Base-by-base conservation (phyloP, 2,329 filamentous ascomycete genomes). In the Alternaria conjuncta region DNA sequence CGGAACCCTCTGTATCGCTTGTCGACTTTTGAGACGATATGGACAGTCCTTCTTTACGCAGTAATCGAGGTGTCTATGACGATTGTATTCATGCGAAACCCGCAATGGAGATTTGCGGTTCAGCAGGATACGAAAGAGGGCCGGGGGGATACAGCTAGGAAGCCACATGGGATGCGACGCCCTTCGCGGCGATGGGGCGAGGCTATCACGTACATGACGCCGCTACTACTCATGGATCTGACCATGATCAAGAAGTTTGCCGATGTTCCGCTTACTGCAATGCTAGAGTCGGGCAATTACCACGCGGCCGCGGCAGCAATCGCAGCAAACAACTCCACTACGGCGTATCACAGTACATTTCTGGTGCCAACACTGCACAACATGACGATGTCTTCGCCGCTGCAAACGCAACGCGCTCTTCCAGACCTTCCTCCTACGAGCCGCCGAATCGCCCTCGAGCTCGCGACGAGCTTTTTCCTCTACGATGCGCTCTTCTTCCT, bases 181-280 rank as follows among this genome's bases (percentile, higher is more conserved):
- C 28, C 50, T 53, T 53, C 49, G 18, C 50, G 50, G 10, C 50
- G 50, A 32, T 53, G 28, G 50, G 28, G 28, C 21, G 50, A 53
- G 15, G 50, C 28, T 23, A 10, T 23, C 28, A 53, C 50, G 0
- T 53, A 53, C 50, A 53, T 36, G 28, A 36, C 50, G 20, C 50
- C 50, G 28, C 28, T 53, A 3, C 28, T 53, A 7, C 30, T 53
- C 18, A 53, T 53, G 50, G 50, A 53, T 20, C 28, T 53, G 28
- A 53, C 50, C 28, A 53, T 53, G 28, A 53, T 53, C 28, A 53
- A 53, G 20, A 53, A 53, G 28, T 53, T 53, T 36, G 50, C 50
- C 8, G 28, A 53, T 18, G 28, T 53, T 13, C 28, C 28, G 50
- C 50, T 54, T 28, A 54, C 30, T 13, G 50, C 50, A 9, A 54